These are phyloP conservation scores for Lachnellula arida DNA, from an alignment of 2,329 filamentous ascomycete genomes.

Conservation along the genomic window DNA sequence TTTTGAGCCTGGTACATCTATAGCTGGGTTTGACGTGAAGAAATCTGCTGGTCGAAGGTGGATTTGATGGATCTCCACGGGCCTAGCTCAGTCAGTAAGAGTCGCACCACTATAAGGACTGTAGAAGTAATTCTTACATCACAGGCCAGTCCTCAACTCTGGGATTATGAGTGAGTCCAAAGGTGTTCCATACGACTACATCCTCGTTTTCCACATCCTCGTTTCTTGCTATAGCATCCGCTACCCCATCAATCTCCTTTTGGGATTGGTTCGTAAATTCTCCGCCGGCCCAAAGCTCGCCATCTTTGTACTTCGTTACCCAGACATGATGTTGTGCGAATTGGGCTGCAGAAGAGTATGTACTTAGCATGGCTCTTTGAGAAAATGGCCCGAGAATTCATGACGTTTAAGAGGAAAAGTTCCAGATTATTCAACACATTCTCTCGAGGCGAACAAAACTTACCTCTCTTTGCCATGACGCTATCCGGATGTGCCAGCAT, in stretches of 20 bases:
- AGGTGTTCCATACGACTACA: slow-evolving; percentile 88
- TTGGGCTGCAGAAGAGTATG: too few species aligned
- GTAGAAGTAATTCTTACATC: slow-evolving; percentile 45
- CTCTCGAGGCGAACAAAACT: slow-evolving; percentile 53
- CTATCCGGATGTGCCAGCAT: slow-evolving; percentile 75
- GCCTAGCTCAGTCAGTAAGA: slow-evolving; percentile 30
- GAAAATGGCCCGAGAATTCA: too few species aligned
- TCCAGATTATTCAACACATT: too few species aligned
- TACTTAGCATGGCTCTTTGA: too few species aligned
- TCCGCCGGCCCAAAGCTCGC: slow-evolving; percentile 32
- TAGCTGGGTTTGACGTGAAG: slow-evolving; percentile 51
- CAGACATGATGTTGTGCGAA: slow-evolving; percentile 67
- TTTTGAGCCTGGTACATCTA: slow-evolving; percentile 65
- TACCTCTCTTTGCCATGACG: slow-evolving; percentile 84
- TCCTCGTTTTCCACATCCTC: slow-evolving; percentile 88
- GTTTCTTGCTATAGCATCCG: slow-evolving; percentile 73
- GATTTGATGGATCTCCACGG: slow-evolving; percentile 75
- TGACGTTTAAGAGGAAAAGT: too few species aligned
- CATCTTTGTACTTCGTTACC: slow-evolving; percentile 74
- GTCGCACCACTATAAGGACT: too few species aligned
- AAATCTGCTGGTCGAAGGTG: slow-evolving; percentile 57
- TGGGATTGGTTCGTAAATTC: slow-evolving; percentile 33
- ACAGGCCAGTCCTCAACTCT: slow-evolving; percentile 84
- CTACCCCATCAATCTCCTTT: slow-evolving; percentile 21
- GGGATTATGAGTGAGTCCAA: slow-evolving; percentile 83